Evolutionary conservation across 768 basidiomycete genomes (phyloP), one percentile per base, ranked within the genome.

Genomic region (Guyanaporus albipodus): DNA sequence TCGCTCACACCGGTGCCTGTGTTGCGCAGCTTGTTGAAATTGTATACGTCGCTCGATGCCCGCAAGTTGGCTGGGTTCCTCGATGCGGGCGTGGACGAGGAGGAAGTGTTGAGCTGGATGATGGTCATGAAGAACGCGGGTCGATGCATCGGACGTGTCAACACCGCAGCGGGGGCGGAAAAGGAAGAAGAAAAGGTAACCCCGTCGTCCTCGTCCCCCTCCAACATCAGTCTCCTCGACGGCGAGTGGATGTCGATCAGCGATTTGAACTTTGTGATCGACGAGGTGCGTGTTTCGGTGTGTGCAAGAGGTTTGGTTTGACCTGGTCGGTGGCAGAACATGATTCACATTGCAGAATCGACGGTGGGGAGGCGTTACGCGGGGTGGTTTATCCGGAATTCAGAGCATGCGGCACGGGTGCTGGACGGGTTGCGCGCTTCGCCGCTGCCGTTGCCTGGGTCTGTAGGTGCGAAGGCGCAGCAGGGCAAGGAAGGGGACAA

Each of bases 351-450:
- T 53, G 86, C 90, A 4, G 94, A 98, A 66, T 92, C 91, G 18
- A 96, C 91, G 0, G 83, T 95, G 17, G 92, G 93, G 14, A 73
- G 95, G 37, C 83, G 92, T 39, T 97, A 91, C 67, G 95, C 92
- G 3, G 91, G 92, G 31, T 96, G 92, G 90, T 97, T 97, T 71
- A 94, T 97, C 69, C 85, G 92, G 56, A 91, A 94, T 67, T 90
- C 91, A 5, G 93, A 96, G 66, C 82, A 92, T 55, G 85, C 92
- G 21, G 88, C 91, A 60, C 80, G 89, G 54, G 87, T 94, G 46
- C 75, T 85, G 51, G 91, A 94, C 58, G 84, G 85, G 49, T 72
- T 96, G 55, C 83, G 74, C 52, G 68, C 71, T 34, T 69, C 70
- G 27, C 79, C 83, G 24, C 63, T 85, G 10, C 82, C 82, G 4